phyloP scores from a whole-genome alignment of 345 rosid species.

The Linum trigynum region DNA sequence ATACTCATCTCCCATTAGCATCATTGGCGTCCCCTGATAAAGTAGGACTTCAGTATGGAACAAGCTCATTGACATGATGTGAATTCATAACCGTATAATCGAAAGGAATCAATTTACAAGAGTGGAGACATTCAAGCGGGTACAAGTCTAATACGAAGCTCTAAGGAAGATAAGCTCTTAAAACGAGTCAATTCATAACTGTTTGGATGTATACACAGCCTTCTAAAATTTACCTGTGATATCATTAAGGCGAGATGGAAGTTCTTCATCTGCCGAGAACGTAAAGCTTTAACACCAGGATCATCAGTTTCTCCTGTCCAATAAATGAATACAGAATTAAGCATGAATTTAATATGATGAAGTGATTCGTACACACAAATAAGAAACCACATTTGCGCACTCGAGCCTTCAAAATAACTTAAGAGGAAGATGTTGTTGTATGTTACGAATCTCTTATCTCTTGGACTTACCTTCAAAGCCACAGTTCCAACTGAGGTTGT shows the following conservation, averaged over 20 bases:
- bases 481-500: slow-evolving; percentile 92
- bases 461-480: slow-evolving; percentile 67
- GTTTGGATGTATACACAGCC: background rate
- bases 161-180: background rate
- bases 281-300: slow-evolving; percentile 54
- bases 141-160: background rate
- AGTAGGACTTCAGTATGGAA: background rate
- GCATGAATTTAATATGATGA: background rate
- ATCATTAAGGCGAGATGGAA: slow-evolving; percentile 84
- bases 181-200: too few relatives aligned
- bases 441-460: background rate
- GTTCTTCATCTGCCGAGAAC: slow-evolving; percentile 79
- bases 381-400: background rate
- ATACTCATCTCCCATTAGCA: slow-evolving; percentile 96
- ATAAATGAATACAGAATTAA: slow-evolving; percentile 3
- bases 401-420: background rate
- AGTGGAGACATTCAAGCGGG: background rate
- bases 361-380: background rate
- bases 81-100: background rate
- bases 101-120: too few relatives aligned
- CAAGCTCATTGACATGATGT: slow-evolving; percentile 4
- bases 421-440: background rate
- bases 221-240: slow-evolving; percentile 53
- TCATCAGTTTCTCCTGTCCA: slow-evolving; percentile 66
- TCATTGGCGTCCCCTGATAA: slow-evolving; percentile 83